Conservation (phyloP, 768 basidiomycete genomes). For the Trichaptum fuscoviolaceum region DNA sequence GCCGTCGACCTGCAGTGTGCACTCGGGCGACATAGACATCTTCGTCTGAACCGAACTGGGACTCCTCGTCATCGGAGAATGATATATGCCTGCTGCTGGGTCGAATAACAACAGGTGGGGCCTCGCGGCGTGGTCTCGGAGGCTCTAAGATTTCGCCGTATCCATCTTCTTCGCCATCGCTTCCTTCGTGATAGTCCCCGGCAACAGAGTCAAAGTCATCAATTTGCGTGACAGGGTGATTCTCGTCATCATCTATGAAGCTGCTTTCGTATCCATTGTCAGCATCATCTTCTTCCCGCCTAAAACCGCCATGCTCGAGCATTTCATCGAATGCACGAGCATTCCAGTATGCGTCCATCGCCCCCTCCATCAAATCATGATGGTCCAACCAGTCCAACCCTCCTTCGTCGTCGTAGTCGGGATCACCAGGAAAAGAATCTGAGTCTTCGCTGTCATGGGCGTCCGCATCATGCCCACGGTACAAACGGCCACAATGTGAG, state of each 20-base stretch:
- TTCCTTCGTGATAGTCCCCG: background rate
- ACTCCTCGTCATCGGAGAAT: background rate
- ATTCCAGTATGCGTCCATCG: background rate
- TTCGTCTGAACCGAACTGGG: background rate
- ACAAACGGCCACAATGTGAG: constrained; percentile 52
- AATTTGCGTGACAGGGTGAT: background rate
- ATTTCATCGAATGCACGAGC: background rate
- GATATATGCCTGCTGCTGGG: background rate
- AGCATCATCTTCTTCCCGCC: background rate
- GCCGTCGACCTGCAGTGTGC: background rate
- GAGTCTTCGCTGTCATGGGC: background rate
- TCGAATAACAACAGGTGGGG: background rate
- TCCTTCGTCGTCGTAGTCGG: background rate
- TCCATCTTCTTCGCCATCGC: background rate
- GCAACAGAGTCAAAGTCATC: background rate
- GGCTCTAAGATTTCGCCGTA: background rate
- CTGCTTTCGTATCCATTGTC: background rate
- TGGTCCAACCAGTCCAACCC: background rate
- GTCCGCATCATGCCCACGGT: constrained; percentile 25
- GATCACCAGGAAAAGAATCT: background rate
- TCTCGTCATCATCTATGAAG: background rate
- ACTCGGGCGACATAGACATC: background rate
- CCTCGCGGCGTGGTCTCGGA: background rate
- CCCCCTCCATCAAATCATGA: background rate
- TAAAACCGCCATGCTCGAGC: background rate